Evolutionary conservation across 164 flowering plant genomes (phyloP).

Genomic region (Sextonia rubra): DNA sequence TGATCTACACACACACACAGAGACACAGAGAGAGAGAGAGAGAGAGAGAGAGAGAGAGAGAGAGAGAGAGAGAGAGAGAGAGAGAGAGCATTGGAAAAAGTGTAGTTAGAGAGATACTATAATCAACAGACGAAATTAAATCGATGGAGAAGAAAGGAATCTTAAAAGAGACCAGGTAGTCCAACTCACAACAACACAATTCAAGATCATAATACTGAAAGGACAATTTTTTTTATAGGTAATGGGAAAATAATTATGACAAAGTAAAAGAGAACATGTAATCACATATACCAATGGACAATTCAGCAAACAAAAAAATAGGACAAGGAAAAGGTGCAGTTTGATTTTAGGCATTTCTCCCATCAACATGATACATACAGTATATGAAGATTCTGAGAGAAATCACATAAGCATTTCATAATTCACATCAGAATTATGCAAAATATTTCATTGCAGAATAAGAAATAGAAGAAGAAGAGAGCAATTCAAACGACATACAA

Average conservation of each 20-base stretch:
- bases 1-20: no score
- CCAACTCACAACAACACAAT: neutral
- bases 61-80: no score
- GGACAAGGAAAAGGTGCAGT: neutral
- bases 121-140: neutral
- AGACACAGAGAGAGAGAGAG: no score
- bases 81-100: no score
- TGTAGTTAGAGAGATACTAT: neutral
- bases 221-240: constrained; percentile 38
- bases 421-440: neutral
- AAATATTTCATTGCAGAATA: neutral
- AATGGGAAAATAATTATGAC: constrained; percentile 34
- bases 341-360: neutral
- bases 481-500: neutral
- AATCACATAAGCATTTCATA: neutral
- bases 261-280: neutral
- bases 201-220: constrained; percentile 31
- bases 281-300: neutral
- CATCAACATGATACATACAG: neutral
- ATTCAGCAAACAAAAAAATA: neutral
- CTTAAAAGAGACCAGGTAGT: neutral
- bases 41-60: no score
- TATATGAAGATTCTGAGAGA: neutral
- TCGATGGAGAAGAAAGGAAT: neutral
- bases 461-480: neutral